A percentile compares a stretch with the other conserved stretches of the same genome.
phyloP scores from a whole-genome alignment of 371 early-diverging fungal species.

The Mortierella sp. region DNA sequence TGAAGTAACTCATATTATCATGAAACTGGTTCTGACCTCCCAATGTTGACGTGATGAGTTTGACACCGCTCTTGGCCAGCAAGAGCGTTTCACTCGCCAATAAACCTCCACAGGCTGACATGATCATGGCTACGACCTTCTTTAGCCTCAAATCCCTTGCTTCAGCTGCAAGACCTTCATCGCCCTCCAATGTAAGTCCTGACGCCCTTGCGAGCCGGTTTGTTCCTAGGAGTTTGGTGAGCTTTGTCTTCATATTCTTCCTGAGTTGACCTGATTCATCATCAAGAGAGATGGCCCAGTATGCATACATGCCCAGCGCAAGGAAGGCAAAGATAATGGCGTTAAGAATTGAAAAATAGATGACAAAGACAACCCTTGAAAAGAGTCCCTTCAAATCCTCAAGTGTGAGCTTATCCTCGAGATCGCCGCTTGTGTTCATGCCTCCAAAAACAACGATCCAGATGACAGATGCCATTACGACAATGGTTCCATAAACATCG shows the following conservation, averaged over 20 bases:
- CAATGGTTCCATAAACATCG: slow-evolving; percentile 76
- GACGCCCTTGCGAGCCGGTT: slow-evolving; percentile 46
- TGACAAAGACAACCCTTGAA: slow-evolving; percentile 69
- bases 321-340: slow-evolving; percentile 66
- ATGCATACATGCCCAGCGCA: slow-evolving; percentile 68
- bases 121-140: slow-evolving; percentile 70
- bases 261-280: slow-evolving; percentile 52
- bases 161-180: slow-evolving; percentile 34
- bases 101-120: slow-evolving; percentile 73
- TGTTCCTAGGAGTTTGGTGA: slow-evolving; percentile 40
- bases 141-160: slow-evolving; percentile 54
- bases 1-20: slow-evolving; percentile 69
- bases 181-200: slow-evolving; percentile 43
- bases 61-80: slow-evolving; percentile 76
- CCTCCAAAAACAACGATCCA: slow-evolving; percentile 80
- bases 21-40: slow-evolving; percentile 71
- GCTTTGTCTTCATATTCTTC: slow-evolving; percentile 42
- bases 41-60: slow-evolving; percentile 68
- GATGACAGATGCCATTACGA: slow-evolving; percentile 73
- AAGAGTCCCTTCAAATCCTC: slow-evolving; percentile 70
- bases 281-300: slow-evolving; percentile 63
- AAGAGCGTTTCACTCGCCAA: slow-evolving; percentile 75
- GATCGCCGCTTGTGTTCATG: slow-evolving; percentile 71
- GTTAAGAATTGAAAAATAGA: slow-evolving; percentile 75
- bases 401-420: slow-evolving; percentile 68